A percentile compares a stretch with the other conserved stretches of the same genome.
These are phyloP conservation scores for Linnemannia schmuckeri DNA, from an alignment of 192 early-diverging fungal genomes.

Conservation along the genomic window DNA sequence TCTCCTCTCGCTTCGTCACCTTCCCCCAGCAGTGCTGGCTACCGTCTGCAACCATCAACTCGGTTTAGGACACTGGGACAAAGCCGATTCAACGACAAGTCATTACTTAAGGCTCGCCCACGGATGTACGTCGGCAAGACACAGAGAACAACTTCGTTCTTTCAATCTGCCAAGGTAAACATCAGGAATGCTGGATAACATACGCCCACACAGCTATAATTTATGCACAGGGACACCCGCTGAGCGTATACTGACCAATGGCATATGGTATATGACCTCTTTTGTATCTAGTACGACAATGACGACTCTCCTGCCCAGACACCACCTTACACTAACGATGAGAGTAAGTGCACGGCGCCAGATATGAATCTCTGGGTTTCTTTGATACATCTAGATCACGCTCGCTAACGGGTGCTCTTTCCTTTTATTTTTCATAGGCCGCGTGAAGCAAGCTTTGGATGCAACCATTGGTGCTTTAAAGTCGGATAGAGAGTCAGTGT, in stretches of 20 bases:
- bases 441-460: slow-evolving; percentile 34
- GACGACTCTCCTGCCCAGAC: slow-evolving; percentile 31
- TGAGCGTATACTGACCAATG: not conserved
- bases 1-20: not conserved
- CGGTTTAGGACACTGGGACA: slow-evolving; percentile 7
- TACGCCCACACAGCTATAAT: not conserved
- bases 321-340: not conserved
- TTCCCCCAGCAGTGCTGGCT: not conserved
- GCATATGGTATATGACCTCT: not conserved
- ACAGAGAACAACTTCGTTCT: slow-evolving; percentile 31
- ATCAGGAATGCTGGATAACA: not conserved
- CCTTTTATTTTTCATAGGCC: slow-evolving; percentile 8
- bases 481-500: slow-evolving; percentile 17
- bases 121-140: slow-evolving; percentile 47
- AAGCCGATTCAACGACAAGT: slow-evolving; percentile 24
- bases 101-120: slow-evolving; percentile 37
- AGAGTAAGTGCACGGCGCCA: slow-evolving; percentile 3
- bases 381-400: not conserved
- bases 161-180: slow-evolving; percentile 46
- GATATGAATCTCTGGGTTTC: not conserved
- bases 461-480: slow-evolving; percentile 41
- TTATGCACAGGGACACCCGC: not conserved
- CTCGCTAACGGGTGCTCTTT: not conserved
- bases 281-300: slow-evolving; percentile 27
- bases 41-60: not conserved